Percentiles rank a stretch among this genome's conserved stretches.
These are phyloP conservation scores for Papiliotrema nemorosa DNA, from an alignment of 1,284 basidiomycete species.

Conservation along the genomic window DNA sequence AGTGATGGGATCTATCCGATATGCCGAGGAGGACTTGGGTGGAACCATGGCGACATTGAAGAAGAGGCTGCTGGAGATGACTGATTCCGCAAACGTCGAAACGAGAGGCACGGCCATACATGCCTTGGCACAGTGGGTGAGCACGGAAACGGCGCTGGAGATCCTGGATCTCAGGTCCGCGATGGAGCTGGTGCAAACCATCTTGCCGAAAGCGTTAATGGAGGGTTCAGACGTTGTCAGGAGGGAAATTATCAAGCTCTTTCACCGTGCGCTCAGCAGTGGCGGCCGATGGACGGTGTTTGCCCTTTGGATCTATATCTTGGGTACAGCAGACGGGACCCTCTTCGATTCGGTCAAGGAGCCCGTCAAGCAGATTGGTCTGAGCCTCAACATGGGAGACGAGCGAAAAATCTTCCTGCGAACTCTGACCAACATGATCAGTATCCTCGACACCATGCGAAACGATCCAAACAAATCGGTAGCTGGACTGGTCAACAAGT, in stretches of 20 bases:
- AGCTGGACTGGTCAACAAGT: too few relatives aligned
- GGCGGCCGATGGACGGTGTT: conserved; percentile 19
- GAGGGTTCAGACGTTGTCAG: conserved; percentile 33
- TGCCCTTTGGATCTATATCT: conserved; percentile 12
- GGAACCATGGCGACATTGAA: conserved; percentile 1
- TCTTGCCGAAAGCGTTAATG: conserved; percentile 10
- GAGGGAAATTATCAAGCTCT: conserved; percentile 25
- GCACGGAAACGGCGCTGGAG: background rate
- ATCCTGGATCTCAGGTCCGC: background rate
- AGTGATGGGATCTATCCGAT: conserved; percentile 16
- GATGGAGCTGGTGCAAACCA: conserved; percentile 7
- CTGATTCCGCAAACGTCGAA: conserved; percentile 20
- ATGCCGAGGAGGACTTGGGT: conserved; percentile 1
- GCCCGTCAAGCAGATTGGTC: background rate
- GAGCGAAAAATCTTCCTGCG: too few relatives aligned
- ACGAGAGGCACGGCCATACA: conserved; percentile 28
- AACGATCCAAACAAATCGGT: background rate
- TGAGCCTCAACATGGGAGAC: background rate
- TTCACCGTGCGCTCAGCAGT: conserved; percentile 12
- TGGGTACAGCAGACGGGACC: too few relatives aligned
- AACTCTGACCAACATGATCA: too few relatives aligned
- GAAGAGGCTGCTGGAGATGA: conserved; percentile 13
- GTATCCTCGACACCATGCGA: background rate
- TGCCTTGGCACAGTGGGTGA: conserved; percentile 25
- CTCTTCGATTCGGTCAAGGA: too few relatives aligned